These are phyloP conservation scores for Chara braunii DNA, from an alignment of 139 green algal genomes.

Conservation along the genomic window DNA sequence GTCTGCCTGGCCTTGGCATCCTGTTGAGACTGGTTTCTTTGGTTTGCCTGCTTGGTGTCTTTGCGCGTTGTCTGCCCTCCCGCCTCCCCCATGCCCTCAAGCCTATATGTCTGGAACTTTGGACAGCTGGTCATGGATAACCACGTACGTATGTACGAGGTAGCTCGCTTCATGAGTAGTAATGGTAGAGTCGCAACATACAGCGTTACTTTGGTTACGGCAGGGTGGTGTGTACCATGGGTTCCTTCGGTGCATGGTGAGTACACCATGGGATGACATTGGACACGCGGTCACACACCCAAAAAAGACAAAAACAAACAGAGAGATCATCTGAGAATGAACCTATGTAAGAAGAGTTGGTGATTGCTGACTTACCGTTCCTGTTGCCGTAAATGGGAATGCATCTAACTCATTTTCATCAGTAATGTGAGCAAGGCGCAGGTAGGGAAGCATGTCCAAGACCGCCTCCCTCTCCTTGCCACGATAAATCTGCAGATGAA, in stretches of 20 bases:
- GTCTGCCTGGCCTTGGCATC: no score
- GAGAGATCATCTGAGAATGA: neutral
- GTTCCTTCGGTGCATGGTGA: neutral
- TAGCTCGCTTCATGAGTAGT: no score
- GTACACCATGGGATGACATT: neutral
- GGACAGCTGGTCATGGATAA: no score
- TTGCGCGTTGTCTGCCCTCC: no score
- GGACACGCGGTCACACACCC: neutral
- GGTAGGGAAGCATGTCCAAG: slow-evolving; percentile 61
- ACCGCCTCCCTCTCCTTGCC: slow-evolving; percentile 28
- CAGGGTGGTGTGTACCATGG: no score
- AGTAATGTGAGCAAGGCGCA: slow-evolving; percentile 61
- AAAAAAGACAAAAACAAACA: neutral
- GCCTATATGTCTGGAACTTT: no score
- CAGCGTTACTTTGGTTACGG: no score
- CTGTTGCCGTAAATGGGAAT: neutral
- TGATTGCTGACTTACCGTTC: neutral
- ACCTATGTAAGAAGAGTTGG: neutral
- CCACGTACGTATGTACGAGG: no score
- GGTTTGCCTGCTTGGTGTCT: no score
- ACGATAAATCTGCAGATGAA: slow-evolving; percentile 37
- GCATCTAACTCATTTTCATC: slow-evolving; percentile 7
- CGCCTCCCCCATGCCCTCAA: no score
- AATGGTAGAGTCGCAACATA: no score
- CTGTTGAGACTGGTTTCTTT: no score